These are phyloP conservation scores for Xylaria sp. DNA, from an alignment of 2,329 filamentous ascomycete species.

Conservation along the genomic window DNA sequence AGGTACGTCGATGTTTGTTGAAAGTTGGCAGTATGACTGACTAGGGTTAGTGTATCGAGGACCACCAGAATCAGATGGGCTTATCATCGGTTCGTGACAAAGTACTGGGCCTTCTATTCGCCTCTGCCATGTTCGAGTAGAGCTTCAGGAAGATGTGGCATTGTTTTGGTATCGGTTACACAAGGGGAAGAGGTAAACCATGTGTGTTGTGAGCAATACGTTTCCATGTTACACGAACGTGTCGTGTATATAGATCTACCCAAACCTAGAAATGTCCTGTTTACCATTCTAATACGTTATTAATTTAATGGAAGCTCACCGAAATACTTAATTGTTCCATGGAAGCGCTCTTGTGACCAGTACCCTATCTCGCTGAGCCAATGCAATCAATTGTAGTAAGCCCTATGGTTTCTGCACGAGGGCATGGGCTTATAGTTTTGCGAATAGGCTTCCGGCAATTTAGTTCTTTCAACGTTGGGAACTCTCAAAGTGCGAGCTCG, in stretches of 20 bases:
- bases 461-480: neutral
- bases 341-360: neutral
- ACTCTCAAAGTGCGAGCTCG: neutral
- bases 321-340: too few relatives aligned
- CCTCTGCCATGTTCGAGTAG: neutral
- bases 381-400: neutral
- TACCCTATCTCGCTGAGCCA: neutral
- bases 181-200: too few relatives aligned
- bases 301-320: too few relatives aligned
- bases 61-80: slow-evolving; percentile 40
- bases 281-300: too few relatives aligned
- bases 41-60: slow-evolving; percentile 36
- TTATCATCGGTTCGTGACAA: slow-evolving; percentile 31
- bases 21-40: neutral
- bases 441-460: neutral
- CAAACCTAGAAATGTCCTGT: too few relatives aligned
- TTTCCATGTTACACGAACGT: too few relatives aligned
- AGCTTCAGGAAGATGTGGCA: neutral
- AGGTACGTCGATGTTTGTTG: slow-evolving; percentile 44
- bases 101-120: neutral
- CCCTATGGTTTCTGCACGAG: neutral
- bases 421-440: neutral
- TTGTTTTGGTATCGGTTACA: too few relatives aligned
- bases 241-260: too few relatives aligned
- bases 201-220: too few relatives aligned